Conservation (phyloP, 331 rosid genomes). For the Stylosanthes scabra region DNA sequence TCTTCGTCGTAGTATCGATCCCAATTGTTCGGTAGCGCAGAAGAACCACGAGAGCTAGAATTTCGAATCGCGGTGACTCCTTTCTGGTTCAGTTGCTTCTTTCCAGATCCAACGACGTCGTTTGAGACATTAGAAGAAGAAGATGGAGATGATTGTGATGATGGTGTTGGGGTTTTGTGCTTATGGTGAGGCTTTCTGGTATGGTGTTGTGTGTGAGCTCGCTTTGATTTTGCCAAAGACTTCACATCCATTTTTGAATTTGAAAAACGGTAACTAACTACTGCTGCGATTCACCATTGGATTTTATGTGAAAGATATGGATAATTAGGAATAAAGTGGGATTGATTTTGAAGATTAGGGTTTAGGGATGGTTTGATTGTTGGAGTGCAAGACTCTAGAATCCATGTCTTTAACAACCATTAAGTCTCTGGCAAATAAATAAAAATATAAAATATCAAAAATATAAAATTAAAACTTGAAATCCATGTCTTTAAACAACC, state of each 20-base stretch:
- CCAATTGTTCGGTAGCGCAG: conserved; percentile 74
- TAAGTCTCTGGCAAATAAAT: no score
- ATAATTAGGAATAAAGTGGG: conserved; percentile 1
- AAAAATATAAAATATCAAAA: no score
- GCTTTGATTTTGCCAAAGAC: conserved; percentile 83
- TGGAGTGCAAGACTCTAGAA: no score
- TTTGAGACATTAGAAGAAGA: conserved; percentile 16
- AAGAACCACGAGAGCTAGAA: conserved; percentile 34
- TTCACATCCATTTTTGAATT: conserved; percentile 65
- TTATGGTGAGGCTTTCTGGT: conserved; percentile 58
- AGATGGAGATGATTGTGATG: conserved; percentile 33
- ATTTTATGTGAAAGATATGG: neutral
- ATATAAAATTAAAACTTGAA: no score
- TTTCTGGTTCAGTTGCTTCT: conserved; percentile 56
- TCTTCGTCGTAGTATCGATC: conserved; percentile 69
- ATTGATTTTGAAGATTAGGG: conserved; percentile 11
- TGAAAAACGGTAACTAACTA: neutral
- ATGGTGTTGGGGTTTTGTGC: conserved; percentile 43
- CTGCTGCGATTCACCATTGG: neutral
- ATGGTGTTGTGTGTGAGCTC: conserved; percentile 82
- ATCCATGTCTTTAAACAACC: no score
- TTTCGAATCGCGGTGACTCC: conserved; percentile 18
- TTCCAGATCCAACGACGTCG: conserved; percentile 39
- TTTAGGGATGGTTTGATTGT: neutral
- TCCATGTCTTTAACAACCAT: no score